These are phyloP conservation scores for Lunularia cruciata DNA, from an alignment of 225 moss, liverwort and hornwort species.

Conservation along the genomic window DNA sequence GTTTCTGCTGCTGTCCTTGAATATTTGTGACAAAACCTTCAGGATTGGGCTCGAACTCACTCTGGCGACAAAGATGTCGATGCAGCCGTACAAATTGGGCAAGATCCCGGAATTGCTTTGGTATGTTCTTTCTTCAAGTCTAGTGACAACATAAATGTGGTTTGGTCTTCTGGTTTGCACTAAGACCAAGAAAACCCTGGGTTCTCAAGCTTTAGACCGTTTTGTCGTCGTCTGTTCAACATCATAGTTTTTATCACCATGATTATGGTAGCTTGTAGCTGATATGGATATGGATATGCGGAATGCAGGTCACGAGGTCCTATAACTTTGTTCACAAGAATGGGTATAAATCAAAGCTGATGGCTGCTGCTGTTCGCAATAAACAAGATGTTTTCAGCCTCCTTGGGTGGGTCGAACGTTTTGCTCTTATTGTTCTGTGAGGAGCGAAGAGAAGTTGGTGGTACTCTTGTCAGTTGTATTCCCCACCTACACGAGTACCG, in stretches of 20 bases:
- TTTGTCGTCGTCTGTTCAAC: no score
- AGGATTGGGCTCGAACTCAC: slow-evolving; percentile 91
- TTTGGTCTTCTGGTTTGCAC: slow-evolving; percentile 24
- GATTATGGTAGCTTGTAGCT: no score
- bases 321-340: slow-evolving; percentile 86
- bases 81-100: slow-evolving; percentile 54
- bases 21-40: neutral
- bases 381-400: slow-evolving; percentile 96
- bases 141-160: no score
- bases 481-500: neutral
- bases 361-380: slow-evolving; percentile 89
- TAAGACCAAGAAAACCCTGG: no score
- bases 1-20: neutral
- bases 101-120: slow-evolving; percentile 79
- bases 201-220: no score
- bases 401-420: slow-evolving; percentile 52
- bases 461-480: neutral
- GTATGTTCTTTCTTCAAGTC: slow-evolving; percentile 48
- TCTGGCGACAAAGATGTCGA: slow-evolving; percentile 74
- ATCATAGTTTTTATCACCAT: no score
- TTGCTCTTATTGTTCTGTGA: neutral
- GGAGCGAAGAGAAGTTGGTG: neutral
- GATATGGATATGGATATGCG: no score
- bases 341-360: slow-evolving; percentile 80
- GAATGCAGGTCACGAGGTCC: slow-evolving; percentile 58